Evolutionary conservation across 495 filamentous ascomycete genomes (phyloP), one percentile per base, ranked within the genome.

Genomic region (Stereocaulon alpinum): DNA sequence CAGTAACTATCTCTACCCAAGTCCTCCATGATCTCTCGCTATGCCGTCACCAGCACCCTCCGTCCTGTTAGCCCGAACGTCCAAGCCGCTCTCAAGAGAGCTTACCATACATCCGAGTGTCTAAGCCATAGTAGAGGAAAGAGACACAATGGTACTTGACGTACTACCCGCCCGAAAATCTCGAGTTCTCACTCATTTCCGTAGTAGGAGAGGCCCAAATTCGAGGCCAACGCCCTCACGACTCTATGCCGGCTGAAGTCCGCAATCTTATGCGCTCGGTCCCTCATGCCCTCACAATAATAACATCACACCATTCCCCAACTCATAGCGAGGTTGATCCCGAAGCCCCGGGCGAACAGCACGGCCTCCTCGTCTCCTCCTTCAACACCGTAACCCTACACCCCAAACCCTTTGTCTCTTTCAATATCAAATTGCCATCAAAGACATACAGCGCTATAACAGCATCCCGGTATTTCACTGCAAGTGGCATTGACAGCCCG

Each of bases 361-460:
- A 55, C 27, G 89, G 82, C 55, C 86, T 93, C 76, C 90, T 88
- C 27, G 83, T 92, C 63, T 94, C 89, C 20, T 91, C 87, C 14
- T 86, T 95, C 74, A 90, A 80, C 20, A 88, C 87, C 0, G 79
- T 95, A 27, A 80, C 84, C 0, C 74, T 93, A 1, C 59, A 66
- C 14, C 88, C 88, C 0, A 64, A 72, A 4, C 88, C 89, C 0
- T 75, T 86, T 29, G 77, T 93, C 40, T 84, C 84, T 40, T 91
- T 95, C 79, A 95, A 95, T 64, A 78, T 95, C 59, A 78, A 77
- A 24, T 72, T 78, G 6, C 88, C 89, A 11, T 89, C 85, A 34
- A 79, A 79, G n/a, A 95, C 87, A 3, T 72, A 84, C 40, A 73
- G 76, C 59, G 86, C 87, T 0, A 75, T 95, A 4, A 64, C 74